These are phyloP conservation scores for Botrytis aclada DNA, from an alignment of 2,329 filamentous ascomycete genomes.

Conservation along the genomic window DNA sequence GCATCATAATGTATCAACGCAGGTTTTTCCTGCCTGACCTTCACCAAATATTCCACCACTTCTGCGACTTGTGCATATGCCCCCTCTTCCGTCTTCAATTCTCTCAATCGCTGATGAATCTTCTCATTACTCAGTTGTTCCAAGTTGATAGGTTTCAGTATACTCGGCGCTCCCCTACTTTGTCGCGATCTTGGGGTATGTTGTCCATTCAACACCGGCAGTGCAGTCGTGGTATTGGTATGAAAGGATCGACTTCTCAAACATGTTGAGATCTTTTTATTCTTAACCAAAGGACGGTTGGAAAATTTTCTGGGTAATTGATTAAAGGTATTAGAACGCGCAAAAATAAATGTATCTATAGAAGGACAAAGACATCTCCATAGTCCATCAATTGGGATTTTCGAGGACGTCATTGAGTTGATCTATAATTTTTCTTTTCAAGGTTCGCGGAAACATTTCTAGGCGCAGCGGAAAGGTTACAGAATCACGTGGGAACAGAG, in stretches of 20 bases:
- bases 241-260: conserved; percentile 7
- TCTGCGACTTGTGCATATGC: conserved; percentile 42
- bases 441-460: conserved; percentile 9
- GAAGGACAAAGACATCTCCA: conserved; percentile 63
- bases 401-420: conserved; percentile 37
- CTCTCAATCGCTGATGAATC: conserved; percentile 50
- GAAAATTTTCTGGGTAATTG: conserved; percentile 10
- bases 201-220: not conserved
- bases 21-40: conserved; percentile 51
- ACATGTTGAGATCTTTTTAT: conserved; percentile 7
- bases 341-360: conserved; percentile 42
- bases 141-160: not conserved
- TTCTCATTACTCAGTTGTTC: conserved; percentile 21
- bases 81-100: conserved; percentile 40
- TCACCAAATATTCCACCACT: conserved; percentile 58
- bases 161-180: not conserved
- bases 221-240: not conserved
- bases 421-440: conserved; percentile 17
- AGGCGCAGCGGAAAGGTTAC: not conserved
- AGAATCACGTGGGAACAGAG: conserved; percentile 14
- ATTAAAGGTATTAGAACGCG: not conserved
- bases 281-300: not conserved
- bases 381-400: conserved; percentile 52
- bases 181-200: not conserved
- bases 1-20: conserved; percentile 67